phyloP scores from a whole-genome alignment of 768 basidiomycete species.

The Cyclocybe aegerita region DNA sequence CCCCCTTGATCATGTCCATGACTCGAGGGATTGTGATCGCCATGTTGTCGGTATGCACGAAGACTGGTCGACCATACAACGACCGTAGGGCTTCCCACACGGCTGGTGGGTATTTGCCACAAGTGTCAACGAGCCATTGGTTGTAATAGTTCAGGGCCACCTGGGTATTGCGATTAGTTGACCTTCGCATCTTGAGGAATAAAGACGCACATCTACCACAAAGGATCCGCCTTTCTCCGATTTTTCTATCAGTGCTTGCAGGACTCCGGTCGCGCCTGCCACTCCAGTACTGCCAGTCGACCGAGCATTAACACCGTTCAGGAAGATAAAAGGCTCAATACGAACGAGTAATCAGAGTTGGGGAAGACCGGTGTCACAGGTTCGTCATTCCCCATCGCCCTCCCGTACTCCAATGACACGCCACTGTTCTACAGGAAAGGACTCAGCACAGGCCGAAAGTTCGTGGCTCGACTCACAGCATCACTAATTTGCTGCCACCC shows the following conservation, averaged over 20 bases:
- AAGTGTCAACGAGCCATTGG: slow-evolving; percentile 22
- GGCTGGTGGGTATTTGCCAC: slow-evolving; percentile 17
- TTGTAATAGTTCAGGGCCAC: slow-evolving; percentile 25
- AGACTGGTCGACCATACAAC: slow-evolving; percentile 11
- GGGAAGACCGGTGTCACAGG: slow-evolving; percentile 21
- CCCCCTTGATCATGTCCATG: slow-evolving; percentile 12
- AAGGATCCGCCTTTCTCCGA: slow-evolving; percentile 21
- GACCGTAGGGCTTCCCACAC: slow-evolving; percentile 21
- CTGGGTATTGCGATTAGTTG: slow-evolving; percentile 2
- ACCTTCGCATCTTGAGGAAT: background rate
- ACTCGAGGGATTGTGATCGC: slow-evolving; percentile 9
- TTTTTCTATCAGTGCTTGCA: slow-evolving; percentile 17
- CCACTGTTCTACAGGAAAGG: slow-evolving; percentile 15
- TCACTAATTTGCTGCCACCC: slow-evolving; percentile 25
- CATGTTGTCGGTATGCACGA: slow-evolving; percentile 21
- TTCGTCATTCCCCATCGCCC: slow-evolving; percentile 19
- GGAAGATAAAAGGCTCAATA: background rate
- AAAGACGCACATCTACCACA: slow-evolving; percentile 15
- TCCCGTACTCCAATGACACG: slow-evolving; percentile 17
- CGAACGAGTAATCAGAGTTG: slow-evolving; percentile 19
- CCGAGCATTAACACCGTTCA: background rate
- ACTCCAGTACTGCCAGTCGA: slow-evolving; percentile 15
- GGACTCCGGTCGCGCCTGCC: slow-evolving; percentile 16
- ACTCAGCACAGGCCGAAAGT: background rate
- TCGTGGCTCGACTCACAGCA: slow-evolving; percentile 12